phyloP scores from a whole-genome alignment of 805 yeast genomes.

The Metschnikowia proteae region DNA sequence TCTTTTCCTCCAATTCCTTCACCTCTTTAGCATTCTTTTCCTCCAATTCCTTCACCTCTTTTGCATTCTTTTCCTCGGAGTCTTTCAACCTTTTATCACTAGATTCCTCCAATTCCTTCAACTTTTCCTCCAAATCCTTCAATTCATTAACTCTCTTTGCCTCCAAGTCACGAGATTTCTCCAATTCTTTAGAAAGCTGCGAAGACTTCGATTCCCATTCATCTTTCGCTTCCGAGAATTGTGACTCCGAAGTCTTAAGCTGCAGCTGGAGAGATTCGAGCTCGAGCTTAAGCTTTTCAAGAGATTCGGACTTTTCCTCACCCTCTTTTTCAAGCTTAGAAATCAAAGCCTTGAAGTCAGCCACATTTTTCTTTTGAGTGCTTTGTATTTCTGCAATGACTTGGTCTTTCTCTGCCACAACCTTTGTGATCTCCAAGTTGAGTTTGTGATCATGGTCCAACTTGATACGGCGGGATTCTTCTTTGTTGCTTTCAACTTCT shows the following conservation, averaged over 20 bases:
- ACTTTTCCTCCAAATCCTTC: conserved; percentile 1
- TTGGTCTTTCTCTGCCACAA: conserved; percentile 22
- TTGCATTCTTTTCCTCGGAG: too few relatives aligned
- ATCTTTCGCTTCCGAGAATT: neutral
- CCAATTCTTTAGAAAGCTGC: neutral
- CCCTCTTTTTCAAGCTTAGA: conserved; percentile 3
- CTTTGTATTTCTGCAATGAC: neutral
- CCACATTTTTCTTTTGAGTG: neutral
- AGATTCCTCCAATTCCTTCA: neutral
- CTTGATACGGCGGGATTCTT: conserved; percentile 10
- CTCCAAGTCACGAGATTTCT: neutral
- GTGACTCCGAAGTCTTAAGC: conserved; percentile 2
- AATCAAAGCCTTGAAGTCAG: neutral
- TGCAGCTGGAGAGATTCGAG: conserved; percentile 7
- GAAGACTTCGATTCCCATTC: neutral
- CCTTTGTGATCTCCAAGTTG: conserved; percentile 23
- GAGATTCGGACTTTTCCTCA: conserved; percentile 1
- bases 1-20: conserved; percentile 2
- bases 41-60: neutral
- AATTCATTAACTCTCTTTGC: conserved; percentile 3
- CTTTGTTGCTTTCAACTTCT: conserved; percentile 3
- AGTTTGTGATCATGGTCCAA: conserved; percentile 23
- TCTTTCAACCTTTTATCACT: neutral
- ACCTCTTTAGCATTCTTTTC: neutral
- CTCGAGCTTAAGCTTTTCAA: conserved; percentile 1